Conservation (phyloP, 257 asterid species). For the Przewalskia tangutica region DNA sequence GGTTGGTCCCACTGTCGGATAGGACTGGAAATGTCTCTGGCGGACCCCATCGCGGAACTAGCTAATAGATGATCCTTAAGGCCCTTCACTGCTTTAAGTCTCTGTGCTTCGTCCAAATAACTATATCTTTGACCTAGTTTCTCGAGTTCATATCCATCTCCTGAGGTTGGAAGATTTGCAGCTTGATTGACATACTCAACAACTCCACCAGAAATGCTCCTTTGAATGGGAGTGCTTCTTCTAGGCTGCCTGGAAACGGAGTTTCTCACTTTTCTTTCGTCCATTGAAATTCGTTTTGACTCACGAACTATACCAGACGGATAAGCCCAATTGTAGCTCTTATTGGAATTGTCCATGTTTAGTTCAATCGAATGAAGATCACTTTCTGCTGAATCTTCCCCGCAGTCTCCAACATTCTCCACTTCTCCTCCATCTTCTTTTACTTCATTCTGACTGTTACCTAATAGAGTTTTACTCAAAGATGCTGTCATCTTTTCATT, state of each 20-base stretch:
- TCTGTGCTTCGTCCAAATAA: conserved; percentile 35
- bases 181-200: conserved; percentile 40
- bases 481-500: conserved; percentile 24
- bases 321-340: conserved; percentile 33
- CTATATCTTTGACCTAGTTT: conserved; percentile 45
- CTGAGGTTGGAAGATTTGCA: conserved; percentile 16
- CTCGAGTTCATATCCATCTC: conserved; percentile 30
- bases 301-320: conserved; percentile 16
- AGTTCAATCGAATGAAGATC: conserved; percentile 62
- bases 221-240: conserved; percentile 36
- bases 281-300: conserved; percentile 21
- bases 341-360: conserved; percentile 26
- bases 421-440: conserved; percentile 44
- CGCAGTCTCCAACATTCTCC: conserved; percentile 34
- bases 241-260: conserved; percentile 37
- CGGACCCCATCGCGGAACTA: conserved; percentile 30
- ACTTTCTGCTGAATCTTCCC: conserved; percentile 47
- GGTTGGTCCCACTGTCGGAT: conserved; percentile 41
- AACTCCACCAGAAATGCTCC: conserved; percentile 61
- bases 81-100: conserved; percentile 40
- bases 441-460: conserved; percentile 17
- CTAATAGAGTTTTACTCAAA: conserved; percentile 20
- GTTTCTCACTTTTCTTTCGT: conserved; percentile 35
- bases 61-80: conserved; percentile 39
- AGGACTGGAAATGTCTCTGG: conserved; percentile 27